Evolutionary conservation across 2,329 filamentous ascomycete species (phyloP), one percentile per base, ranked within the genome.

Genomic region (Venturia oleaginea): DNA sequence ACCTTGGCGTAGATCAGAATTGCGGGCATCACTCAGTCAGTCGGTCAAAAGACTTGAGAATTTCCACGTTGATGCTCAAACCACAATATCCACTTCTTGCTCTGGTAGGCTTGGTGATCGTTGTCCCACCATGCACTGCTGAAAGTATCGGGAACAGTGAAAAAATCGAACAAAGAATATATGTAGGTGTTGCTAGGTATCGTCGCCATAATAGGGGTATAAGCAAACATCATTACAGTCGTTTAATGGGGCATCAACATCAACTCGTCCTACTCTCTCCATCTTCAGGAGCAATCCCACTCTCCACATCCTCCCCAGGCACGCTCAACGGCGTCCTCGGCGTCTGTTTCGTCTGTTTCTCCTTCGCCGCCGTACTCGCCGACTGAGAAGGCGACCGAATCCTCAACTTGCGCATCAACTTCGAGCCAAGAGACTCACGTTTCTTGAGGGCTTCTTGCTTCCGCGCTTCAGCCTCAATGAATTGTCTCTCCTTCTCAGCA

Each of bases 281-380:
- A 11, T 13, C 34, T 37, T 61, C 59, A 27, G 59, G 59, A 42
- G 59, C 32, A 10, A 61, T 61, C 1, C 37, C 42, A 27, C 59
- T 46, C 37, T 61, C 59, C n/a, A 46, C 37, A 61, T 61, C 59
- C 10, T 61, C 32, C 24, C 59, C 34, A 42, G 59, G 42, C 34
- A 42, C 27, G 24, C 59, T 61, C 37, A 61, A 42, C 15, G 51
- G 51, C 19, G 51, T 57, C 27, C 30, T 57, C 30, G 51, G 51
- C 15, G 51, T 57, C 51, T 57, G 51, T 11, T 61, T 46, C 59
- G 34, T 19, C 34, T 0, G 15, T 22, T 46, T 42, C 3, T 61
- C 34, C 34, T 40, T 61, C 15, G 3, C 51, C 13, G 51, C 11
- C 4, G 15, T 4, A n/a, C 10, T 37, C 6, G 30, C 27, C 13